Percentiles rank a stretch among this genome's conserved stretches.
Evolutionary conservation across 352 stramenopile species (phyloP).

Genomic region (Phytopythium ostracodes): DNA sequence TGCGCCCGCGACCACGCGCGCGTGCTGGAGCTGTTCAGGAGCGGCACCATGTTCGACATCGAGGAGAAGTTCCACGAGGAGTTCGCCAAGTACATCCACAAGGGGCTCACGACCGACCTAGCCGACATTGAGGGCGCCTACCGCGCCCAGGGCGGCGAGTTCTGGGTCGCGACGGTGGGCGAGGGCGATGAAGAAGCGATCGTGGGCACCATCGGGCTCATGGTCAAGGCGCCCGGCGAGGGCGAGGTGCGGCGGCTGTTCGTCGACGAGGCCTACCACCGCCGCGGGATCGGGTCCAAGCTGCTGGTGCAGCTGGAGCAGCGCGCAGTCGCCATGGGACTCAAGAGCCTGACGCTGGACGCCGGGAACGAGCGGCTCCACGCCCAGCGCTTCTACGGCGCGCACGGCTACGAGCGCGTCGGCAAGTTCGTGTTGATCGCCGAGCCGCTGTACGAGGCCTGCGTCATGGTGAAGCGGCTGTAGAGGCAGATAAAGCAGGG

Average conservation of each 20-base stretch:
- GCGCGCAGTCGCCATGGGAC: constrained; percentile 12
- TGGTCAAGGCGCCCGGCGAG: constrained; percentile 9
- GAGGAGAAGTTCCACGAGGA: constrained; percentile 3
- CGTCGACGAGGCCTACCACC: constrained; percentile 21
- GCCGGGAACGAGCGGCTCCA: constrained; percentile 15
- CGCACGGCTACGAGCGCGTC: constrained; percentile 18
- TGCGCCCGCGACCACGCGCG: background rate
- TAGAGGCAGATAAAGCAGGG: background rate
- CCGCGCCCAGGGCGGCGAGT: constrained; percentile 17
- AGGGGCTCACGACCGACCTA: constrained; percentile 16
- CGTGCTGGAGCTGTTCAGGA: constrained; percentile 6
- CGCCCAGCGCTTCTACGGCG: constrained; percentile 16
- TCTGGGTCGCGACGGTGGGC: constrained; percentile 17
- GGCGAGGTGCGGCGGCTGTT: constrained; percentile 22
- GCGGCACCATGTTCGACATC: constrained; percentile 7
- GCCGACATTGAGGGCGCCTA: constrained; percentile 17
- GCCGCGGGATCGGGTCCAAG: constrained; percentile 17
- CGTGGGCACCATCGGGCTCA: constrained; percentile 20
- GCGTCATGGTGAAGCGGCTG: constrained; percentile 22
- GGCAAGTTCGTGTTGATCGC: constrained; percentile 16
- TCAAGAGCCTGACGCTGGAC: constrained; percentile 18
- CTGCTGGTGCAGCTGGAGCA: constrained; percentile 17
- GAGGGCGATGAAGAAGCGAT: constrained; percentile 1
- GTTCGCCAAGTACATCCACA: constrained; percentile 17
- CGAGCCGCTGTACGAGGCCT: constrained; percentile 14